Conservation (phyloP, 176 grass and related monocot genomes). For the Aegilops sharonensis region DNA sequence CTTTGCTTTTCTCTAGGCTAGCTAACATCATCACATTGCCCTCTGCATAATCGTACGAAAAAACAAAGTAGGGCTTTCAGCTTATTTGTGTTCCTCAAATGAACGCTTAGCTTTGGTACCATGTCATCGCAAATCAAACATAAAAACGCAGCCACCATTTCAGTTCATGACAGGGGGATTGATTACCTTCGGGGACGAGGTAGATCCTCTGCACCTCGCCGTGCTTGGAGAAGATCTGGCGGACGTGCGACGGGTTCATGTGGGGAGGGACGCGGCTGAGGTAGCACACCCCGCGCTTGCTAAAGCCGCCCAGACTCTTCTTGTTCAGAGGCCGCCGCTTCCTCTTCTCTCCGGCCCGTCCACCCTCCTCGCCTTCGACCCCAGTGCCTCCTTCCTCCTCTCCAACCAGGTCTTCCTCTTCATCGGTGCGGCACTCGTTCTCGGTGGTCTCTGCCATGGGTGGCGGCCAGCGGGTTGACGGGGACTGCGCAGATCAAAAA, state of each 20-base stretch:
- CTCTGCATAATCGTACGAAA: not conserved
- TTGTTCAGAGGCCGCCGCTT: slow-evolving; percentile 32
- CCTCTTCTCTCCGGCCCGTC: not conserved
- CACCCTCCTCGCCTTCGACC: slow-evolving; percentile 19
- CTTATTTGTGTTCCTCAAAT: not conserved
- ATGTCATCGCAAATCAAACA: too few species aligned
- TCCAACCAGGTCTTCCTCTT: slow-evolving; percentile 17
- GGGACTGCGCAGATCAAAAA: not conserved
- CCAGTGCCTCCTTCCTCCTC: not conserved
- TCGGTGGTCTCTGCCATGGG: slow-evolving; percentile 28
- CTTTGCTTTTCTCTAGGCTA: not conserved
- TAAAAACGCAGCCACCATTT: not conserved
- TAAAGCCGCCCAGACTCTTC: slow-evolving; percentile 17
- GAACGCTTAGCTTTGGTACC: not conserved
- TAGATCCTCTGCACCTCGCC: slow-evolving; percentile 90
- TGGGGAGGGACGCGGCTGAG: slow-evolving; percentile 85
- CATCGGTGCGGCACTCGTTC: slow-evolving; percentile 8
- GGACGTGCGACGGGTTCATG: slow-evolving; percentile 90
- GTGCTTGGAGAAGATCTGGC: slow-evolving; percentile 77
- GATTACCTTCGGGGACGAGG: slow-evolving; percentile 74
- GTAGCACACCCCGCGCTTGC: slow-evolving; percentile 79
- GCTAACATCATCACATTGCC: not conserved
- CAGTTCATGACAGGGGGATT: not conserved
- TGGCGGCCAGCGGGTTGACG: not conserved
- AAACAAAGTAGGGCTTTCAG: not conserved